Evolutionary conservation across 352 stramenopile genomes (phyloP).

Genomic region (Phytophthora melonis): DNA sequence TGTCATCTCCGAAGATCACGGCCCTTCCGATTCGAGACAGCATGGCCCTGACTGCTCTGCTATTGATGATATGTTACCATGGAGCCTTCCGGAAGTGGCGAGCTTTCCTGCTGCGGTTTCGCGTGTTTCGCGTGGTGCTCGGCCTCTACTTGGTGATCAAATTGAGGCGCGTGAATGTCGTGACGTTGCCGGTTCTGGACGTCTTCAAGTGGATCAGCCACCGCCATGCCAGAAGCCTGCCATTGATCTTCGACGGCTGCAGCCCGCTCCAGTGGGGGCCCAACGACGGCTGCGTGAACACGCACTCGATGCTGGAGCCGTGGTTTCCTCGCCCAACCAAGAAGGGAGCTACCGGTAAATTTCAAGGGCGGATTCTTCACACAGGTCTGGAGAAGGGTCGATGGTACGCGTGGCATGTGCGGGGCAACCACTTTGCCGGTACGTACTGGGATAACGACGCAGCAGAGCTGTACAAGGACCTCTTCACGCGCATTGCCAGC

Average conservation of each 20-base stretch:
- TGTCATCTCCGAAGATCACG: not conserved
- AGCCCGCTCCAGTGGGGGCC: not conserved
- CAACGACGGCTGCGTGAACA: not conserved
- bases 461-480: not conserved
- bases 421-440: not conserved
- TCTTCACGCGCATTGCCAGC: not conserved
- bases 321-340: not conserved
- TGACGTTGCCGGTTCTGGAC: not conserved
- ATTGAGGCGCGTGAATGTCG: not conserved
- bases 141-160: not conserved
- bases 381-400: not conserved
- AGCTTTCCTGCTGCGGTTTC: not conserved
- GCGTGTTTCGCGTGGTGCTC: not conserved
- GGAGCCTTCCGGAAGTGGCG: not conserved
- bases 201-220: not conserved
- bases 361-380: too few species aligned
- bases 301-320: not conserved
- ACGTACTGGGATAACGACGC: not conserved
- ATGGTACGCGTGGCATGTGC: not conserved
- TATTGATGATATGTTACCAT: not conserved
- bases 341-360: not conserved
- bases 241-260: not conserved
- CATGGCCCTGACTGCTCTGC: too few species aligned
- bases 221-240: not conserved
- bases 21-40: not conserved